Conservation (phyloP, 495 filamentous ascomycete species). For the Xylaria sp. region DNA sequence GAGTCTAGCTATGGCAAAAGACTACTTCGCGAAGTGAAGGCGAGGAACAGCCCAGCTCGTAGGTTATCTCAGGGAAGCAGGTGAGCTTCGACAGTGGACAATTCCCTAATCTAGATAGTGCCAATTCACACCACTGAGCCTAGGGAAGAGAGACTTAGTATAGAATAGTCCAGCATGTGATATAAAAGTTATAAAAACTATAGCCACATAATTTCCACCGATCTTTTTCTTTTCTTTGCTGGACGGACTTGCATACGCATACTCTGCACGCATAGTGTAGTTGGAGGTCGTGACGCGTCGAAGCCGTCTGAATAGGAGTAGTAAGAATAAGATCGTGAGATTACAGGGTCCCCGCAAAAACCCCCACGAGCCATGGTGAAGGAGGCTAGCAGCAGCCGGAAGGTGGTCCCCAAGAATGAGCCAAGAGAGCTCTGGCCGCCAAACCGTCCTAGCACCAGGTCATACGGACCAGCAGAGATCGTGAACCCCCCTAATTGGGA, state of each 20-base stretch:
- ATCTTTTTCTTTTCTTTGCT: background rate
- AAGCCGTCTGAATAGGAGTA: background rate
- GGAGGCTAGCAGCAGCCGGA: constrained; percentile 6
- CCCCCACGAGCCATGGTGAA: background rate
- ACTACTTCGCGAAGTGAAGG: background rate
- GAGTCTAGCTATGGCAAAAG: background rate
- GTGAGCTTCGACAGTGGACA: background rate
- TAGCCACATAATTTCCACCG: background rate
- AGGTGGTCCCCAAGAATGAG: constrained; percentile 17
- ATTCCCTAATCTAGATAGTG: background rate
- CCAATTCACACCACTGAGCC: background rate
- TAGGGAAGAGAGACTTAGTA: background rate
- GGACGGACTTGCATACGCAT: no score
- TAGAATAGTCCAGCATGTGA: background rate
- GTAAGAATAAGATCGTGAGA: constrained; percentile 8
- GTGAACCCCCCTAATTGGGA: constrained; percentile 24
- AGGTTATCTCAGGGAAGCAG: background rate
- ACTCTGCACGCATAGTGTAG: background rate
- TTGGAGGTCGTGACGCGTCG: background rate
- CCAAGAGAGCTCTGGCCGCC: constrained; percentile 28
- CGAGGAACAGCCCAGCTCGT: background rate
- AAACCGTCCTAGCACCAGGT: constrained; percentile 24
- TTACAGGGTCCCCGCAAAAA: constrained; percentile 10
- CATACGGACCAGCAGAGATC: constrained; percentile 31
- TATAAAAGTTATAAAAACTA: background rate